phyloP scores from a whole-genome alignment of 768 basidiomycete species.

The Aureoboletus auriporus region DNA sequence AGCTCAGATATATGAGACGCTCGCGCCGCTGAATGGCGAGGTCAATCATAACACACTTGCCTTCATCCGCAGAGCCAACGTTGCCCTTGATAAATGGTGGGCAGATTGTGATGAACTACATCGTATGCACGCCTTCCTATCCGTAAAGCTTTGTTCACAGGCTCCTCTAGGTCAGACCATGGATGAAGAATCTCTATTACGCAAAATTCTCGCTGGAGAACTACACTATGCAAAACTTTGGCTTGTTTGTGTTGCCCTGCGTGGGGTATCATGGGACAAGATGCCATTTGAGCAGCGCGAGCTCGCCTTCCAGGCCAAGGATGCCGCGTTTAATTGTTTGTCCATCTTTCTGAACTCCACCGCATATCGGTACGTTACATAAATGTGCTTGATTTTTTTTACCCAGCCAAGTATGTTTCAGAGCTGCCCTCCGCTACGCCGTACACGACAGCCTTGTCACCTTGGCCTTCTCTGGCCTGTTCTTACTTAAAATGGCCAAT shows the following conservation, averaged over 20 bases:
- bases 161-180: slow-evolving; percentile 57
- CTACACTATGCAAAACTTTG: slow-evolving; percentile 92
- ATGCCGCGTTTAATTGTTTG: slow-evolving; percentile 83
- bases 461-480: slow-evolving; percentile 86
- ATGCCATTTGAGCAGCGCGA: slow-evolving; percentile 95
- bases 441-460: slow-evolving; percentile 92
- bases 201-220: slow-evolving; percentile 86
- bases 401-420: slow-evolving; percentile 25
- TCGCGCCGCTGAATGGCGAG: slow-evolving; percentile 81
- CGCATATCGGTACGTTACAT: slow-evolving; percentile 64
- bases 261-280: slow-evolving; percentile 93
- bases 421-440: slow-evolving; percentile 86
- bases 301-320: slow-evolving; percentile 92
- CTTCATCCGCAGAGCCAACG: slow-evolving; percentile 82
- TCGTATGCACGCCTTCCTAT: slow-evolving; percentile 36
- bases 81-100: slow-evolving; percentile 91
- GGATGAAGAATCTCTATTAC: slow-evolving; percentile 81
- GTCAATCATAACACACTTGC: slow-evolving; percentile 81
- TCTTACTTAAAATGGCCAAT: slow-evolving; percentile 91
- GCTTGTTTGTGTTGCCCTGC: slow-evolving; percentile 89
- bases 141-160: slow-evolving; percentile 5
- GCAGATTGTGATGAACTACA: slow-evolving; percentile 83
- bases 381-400: neutral
- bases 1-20: slow-evolving; percentile 93
- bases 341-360: slow-evolving; percentile 78